phyloP scores from a whole-genome alignment of 2,329 filamentous ascomycete species.

The Pestalotiopsis sp. region DNA sequence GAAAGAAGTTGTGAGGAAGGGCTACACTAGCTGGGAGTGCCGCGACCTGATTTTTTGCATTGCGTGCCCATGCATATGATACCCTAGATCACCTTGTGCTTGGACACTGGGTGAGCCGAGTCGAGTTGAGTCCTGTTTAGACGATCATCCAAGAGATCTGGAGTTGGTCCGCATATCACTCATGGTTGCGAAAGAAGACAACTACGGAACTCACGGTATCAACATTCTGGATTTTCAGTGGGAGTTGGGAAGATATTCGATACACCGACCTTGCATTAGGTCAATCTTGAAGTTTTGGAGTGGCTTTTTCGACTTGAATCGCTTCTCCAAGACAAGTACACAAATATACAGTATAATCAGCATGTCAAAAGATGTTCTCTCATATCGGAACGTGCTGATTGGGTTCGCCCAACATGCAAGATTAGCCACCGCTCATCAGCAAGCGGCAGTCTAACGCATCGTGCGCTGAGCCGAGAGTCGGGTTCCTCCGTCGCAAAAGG shows the following conservation, averaged over 20 bases:
- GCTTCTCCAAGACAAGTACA: background rate
- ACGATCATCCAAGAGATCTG: background rate
- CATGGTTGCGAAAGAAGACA: background rate
- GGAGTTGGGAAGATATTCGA: background rate
- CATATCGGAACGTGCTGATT: background rate
- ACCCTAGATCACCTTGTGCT: constrained; percentile 14
- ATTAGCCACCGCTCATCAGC: background rate
- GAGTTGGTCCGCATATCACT: background rate
- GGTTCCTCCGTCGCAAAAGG: too few species aligned
- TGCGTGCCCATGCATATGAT: constrained; percentile 18
- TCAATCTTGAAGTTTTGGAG: background rate
- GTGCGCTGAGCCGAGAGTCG: too few species aligned
- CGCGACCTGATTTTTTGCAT: constrained; percentile 9
- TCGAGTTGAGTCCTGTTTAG: background rate
- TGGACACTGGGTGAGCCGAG: background rate
- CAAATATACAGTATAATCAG: background rate
- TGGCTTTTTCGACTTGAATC: background rate
- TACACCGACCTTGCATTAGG: background rate
- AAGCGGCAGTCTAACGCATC: background rate
- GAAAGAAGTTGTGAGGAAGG: background rate
- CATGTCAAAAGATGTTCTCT: background rate
- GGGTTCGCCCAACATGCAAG: background rate
- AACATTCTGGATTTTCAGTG: background rate
- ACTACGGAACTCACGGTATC: background rate
- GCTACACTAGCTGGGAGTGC: background rate